Evolutionary conservation across 2,329 filamentous ascomycete species (phyloP), one percentile per base, ranked within the genome.

Genomic region (Drechslera avenae): DNA sequence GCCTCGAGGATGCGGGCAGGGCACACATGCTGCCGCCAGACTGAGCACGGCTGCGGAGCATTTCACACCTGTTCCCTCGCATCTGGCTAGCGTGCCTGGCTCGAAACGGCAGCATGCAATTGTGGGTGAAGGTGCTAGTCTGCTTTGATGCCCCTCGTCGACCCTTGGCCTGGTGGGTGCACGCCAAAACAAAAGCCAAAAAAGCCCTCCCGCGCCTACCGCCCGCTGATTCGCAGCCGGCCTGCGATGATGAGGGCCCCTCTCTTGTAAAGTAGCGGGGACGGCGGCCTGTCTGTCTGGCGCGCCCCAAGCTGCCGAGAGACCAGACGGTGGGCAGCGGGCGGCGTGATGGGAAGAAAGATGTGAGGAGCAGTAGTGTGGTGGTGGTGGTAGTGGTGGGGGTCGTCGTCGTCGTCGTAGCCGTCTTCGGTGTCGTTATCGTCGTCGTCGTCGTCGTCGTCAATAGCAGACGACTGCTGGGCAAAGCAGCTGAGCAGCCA

Each of bases 101-200:
- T 56, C 49, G 51, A 64, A 62, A 53, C 50, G 59, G 61, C 55
- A 62, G 59, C 50, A 62, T 63, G 56, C 59, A 51, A 62, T 59
- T 63, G 56, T 57, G 54, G 50, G 52, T 55, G 54, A 59, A 54
- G 18, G 32, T 46, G 50, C 56, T 59, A 57, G 54, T 39, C 58
- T 36, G 14, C 43, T 55, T 61, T 28, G 23, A 51, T 46, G 18
- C 31, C 19, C 44, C 35, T 46, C 41, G 35, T 34, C 34, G 50
- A 49, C 52, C 47, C 54, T 56, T 39, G 53, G 40, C 49, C 19
- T 39, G 37, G 49, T 59, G 60, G 55, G 57, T 54, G 57, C 50
- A 58, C 59, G 59, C 63, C 62, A 66, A 59, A 59, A 56, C 57
- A 63, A 63, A 65, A 55, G 56, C 50, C 48, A 52, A 55, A 59